Percentiles rank a stretch among this genome's conserved stretches.
phyloP scores from a whole-genome alignment of 2,329 filamentous ascomycete species.

The Phyllosticta ampelicida region DNA sequence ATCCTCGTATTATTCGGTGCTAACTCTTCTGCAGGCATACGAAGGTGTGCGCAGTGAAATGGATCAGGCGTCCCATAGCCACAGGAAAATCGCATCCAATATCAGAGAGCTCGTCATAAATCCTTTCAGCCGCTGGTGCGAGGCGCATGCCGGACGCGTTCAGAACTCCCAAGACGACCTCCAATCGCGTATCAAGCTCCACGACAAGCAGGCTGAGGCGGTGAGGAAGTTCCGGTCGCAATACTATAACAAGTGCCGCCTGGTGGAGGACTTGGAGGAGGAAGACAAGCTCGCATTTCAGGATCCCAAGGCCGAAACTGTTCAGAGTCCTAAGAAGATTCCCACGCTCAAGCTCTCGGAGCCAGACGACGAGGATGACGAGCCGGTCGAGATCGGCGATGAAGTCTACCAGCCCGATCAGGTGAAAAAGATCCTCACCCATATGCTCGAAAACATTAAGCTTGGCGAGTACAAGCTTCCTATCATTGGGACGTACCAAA shows the following conservation, averaged over 20 bases:
- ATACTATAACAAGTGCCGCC: slow-evolving; percentile 97
- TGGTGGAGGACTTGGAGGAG: slow-evolving; percentile 93
- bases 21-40: slow-evolving; percentile 57
- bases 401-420: slow-evolving; percentile 75
- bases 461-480: slow-evolving; percentile 89
- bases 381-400: slow-evolving; percentile 83
- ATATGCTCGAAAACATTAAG: slow-evolving; percentile 79
- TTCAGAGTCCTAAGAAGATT: slow-evolving; percentile 46
- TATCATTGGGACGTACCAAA: slow-evolving; percentile 88
- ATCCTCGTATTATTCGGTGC: slow-evolving; percentile 9
- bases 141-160: slow-evolving; percentile 81
- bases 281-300: slow-evolving; percentile 98
- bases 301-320: slow-evolving; percentile 51
- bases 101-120: slow-evolving; percentile 92
- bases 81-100: slow-evolving; percentile 91
- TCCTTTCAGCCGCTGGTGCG: slow-evolving; percentile 92
- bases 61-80: slow-evolving; percentile 78
- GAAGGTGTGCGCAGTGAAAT: slow-evolving; percentile 89
- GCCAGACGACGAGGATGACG: slow-evolving; percentile 56
- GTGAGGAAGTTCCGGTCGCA: slow-evolving; percentile 90
- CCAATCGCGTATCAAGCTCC: slow-evolving; percentile 78
- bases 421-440: slow-evolving; percentile 76
- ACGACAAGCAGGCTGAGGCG: slow-evolving; percentile 80
- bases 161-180: slow-evolving; percentile 93
- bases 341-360: slow-evolving; percentile 83